Evolutionary conservation across 2,329 filamentous ascomycete species (phyloP).

Genomic region (Alternaria ventricosa): DNA sequence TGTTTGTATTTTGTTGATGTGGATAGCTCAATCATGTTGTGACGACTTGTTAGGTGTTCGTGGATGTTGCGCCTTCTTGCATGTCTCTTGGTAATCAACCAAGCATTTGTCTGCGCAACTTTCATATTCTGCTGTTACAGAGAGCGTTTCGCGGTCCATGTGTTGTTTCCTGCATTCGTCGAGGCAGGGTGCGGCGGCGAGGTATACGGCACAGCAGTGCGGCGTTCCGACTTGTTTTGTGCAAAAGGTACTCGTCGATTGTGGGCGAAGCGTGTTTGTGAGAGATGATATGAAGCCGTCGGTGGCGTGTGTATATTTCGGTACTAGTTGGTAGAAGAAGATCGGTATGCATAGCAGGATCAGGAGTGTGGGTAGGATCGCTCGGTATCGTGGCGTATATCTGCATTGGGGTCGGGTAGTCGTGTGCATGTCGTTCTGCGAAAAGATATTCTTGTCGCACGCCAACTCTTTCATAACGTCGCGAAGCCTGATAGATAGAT

Average conservation of each 20-base stretch:
- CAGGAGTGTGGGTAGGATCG: not conserved
- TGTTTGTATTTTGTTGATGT: not conserved
- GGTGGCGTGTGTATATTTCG: not conserved
- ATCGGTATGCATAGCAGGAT: conserved; percentile 9
- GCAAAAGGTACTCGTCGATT: not conserved
- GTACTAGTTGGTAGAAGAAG: conserved; percentile 14
- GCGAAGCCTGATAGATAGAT: not conserved
- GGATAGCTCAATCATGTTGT: not conserved
- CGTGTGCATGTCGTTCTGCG: not conserved
- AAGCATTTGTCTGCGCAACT: conserved; percentile 8
- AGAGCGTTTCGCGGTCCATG: conserved; percentile 3
- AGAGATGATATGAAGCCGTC: not conserved
- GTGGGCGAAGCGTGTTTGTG: not conserved
- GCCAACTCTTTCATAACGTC: not conserved
- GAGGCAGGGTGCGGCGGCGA: conserved; percentile 1
- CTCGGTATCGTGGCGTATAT: not conserved
- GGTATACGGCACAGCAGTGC: conserved; percentile 6
- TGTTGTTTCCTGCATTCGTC: conserved; percentile 7
- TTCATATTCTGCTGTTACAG: conserved; percentile 4
- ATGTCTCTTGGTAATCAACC: not conserved
- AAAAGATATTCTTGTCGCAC: not conserved
- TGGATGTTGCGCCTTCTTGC: not conserved
- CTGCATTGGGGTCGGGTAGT: not conserved
- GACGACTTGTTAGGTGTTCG: not conserved
- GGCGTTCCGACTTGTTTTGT: conserved; percentile 3